phyloP scores from a whole-genome alignment of 306 rosid species.

The Gillenia trifoliata region DNA sequence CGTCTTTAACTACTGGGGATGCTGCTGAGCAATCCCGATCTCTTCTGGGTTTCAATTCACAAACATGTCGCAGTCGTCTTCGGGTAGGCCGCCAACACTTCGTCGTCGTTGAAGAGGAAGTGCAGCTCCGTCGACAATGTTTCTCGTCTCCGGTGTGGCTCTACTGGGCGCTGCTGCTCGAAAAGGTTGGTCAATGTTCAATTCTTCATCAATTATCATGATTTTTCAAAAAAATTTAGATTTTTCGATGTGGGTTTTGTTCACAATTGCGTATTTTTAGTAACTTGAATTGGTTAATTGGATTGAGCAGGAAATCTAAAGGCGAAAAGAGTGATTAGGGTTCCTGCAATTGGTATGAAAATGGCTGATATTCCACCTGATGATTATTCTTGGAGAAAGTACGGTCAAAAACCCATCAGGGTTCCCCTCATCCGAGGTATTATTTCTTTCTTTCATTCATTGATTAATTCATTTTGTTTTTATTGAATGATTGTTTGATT shows the following conservation, averaged over 20 bases:
- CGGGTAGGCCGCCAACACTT: constrained; percentile 60
- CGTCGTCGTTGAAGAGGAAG: constrained; percentile 54
- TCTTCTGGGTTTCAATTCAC: constrained; percentile 56
- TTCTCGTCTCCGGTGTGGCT: constrained; percentile 35
- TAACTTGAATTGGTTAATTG: neutral
- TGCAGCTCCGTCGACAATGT: constrained; percentile 50
- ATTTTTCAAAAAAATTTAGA: too few relatives aligned
- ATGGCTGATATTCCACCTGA: constrained; percentile 79
- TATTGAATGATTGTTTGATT: neutral
- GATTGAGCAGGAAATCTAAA: constrained; percentile 52
- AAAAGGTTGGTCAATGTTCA: constrained; percentile 38
- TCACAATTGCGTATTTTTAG: neutral
- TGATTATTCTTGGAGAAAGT: constrained; percentile 81
- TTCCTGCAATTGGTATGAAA: constrained; percentile 64
- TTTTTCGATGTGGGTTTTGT: neutral
- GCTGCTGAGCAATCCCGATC: constrained; percentile 34
- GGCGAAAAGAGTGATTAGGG: constrained; percentile 55
- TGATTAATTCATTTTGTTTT: neutral
- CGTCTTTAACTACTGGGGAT: constrained; percentile 46
- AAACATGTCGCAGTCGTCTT: constrained; percentile 42
- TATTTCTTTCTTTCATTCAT: neutral
- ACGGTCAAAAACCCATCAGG: constrained; percentile 92
- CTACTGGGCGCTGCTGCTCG: constrained; percentile 61
- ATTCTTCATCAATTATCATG: neutral
- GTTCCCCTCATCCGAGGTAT: constrained; percentile 89